A percentile compares a stretch with the other conserved stretches of the same genome.
Conservation (phyloP, 371 early-diverging fungal genomes). For the Mortierella sp. region DNA sequence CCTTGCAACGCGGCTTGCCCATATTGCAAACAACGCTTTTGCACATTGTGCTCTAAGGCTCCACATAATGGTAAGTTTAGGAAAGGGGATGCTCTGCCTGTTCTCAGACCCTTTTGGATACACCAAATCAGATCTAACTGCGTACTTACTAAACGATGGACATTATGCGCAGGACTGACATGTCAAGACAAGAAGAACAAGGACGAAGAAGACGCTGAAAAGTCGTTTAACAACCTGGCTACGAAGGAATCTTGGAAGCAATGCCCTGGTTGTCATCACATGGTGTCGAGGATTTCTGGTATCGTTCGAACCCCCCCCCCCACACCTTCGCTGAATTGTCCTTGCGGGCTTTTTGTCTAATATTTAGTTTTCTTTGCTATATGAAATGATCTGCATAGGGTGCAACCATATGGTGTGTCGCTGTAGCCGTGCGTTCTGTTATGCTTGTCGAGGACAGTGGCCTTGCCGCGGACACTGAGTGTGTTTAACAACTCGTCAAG, state of each 20-base stretch:
- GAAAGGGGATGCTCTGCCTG: too few relatives aligned
- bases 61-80: constrained; percentile 19
- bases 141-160: too few relatives aligned
- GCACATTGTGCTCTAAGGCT: constrained; percentile 11
- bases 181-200: background rate
- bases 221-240: constrained; percentile 12
- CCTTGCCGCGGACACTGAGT: background rate
- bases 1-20: constrained; percentile 20
- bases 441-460: constrained; percentile 13
- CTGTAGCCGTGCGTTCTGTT: constrained; percentile 19
- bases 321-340: too few relatives aligned
- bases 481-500: background rate
- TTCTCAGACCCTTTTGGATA: too few relatives aligned
- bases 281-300: constrained; percentile 24
- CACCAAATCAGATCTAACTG: too few relatives aligned
- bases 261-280: constrained; percentile 21
- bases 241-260: constrained; percentile 11
- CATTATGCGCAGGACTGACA: constrained; percentile 5
- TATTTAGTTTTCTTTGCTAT: too few relatives aligned
- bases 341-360: too few relatives aligned
- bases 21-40: constrained; percentile 14
- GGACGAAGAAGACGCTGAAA: background rate
- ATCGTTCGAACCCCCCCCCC: background rate
- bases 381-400: too few relatives aligned
- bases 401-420: constrained; percentile 42